Evolutionary conservation across 2,329 filamentous ascomycete species (phyloP), one percentile per base, ranked within the genome.

Genomic region (Aspergillus sp.): DNA sequence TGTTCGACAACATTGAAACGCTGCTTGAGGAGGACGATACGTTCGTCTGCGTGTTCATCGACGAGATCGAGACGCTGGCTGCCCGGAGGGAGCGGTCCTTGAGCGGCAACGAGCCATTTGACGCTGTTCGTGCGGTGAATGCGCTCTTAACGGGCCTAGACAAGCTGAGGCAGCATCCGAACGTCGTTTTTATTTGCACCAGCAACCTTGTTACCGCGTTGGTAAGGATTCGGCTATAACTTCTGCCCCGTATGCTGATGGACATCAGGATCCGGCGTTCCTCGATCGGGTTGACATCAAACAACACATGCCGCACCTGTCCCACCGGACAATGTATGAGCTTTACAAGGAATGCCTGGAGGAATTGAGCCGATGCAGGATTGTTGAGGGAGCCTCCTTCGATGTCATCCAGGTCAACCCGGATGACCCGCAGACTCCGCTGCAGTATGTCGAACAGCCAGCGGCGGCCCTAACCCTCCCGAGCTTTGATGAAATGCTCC

Each of bases 61-160:
- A 72, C 35, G 68, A 71, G 37, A 58, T 71, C 11, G 68, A 72
- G 39, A 68, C 60, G 2, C 47, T 72, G 12, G 62, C 66, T n/a
- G 53, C 60, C 26, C 59, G 52, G 5, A 58, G 67, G 20, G 60
- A 68, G 35, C 53, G 60, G 27, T 55, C 59, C 2, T 40, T 57
- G 1, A 45, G 32, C 25, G 52, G 56, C 10, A 62, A 59, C 30
- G 67, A 71, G 36, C 64, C 63, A 20, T 54, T 51, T 10, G 68
- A 72, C 41, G 60, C 62, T 1, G 48, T 71, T 39, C 53, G 67
- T 27, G 65, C 67, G 4, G 68, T 68, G 0, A 71, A 71, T 36
- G 63, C 69, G 32, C 51, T 72, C 0, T 58, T 72, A 1, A 67
- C 61, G 7, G 64, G 60, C 0, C 54, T 72, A 11, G 68, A 72